Base-by-base conservation (phyloP, 345 rosid genomes). In the Reutealis trisperma region DNA sequence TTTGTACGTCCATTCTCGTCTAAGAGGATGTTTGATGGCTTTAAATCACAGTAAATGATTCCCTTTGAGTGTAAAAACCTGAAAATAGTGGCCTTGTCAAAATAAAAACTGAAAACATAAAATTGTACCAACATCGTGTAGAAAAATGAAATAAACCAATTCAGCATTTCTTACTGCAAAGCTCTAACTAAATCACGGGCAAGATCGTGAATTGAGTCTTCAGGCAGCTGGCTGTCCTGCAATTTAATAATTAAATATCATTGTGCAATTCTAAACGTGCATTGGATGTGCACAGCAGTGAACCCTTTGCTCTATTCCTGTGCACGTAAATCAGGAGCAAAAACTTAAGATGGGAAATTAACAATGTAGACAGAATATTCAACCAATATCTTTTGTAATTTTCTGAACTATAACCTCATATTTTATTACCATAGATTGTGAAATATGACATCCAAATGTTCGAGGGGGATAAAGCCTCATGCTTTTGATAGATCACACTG, bases 1-100 rank as follows among this genome's bases (percentile, higher is more conserved):
- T 96, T 96, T 58, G 85, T 84, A 81, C 77, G 93, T 47, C 98
- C 99, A 71, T 90, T 93, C 85, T 96, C 99, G 55, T 96, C 99
- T 79, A 96, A 81, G 73, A 94, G 91, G 73, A 96, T 89, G 80
- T 96, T 96, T 78, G 99, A 96, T 68, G 99, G 99, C 82, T 96
- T 96, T 77, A 96, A 75, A 84, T 96, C 99, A 79, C 99, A 87
- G 76, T 96, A 96, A 70, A 92, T 90, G 72, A 92, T 88, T 73
- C 97, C 98, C 84, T 92, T 90, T 58, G 97, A 93, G 83, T 96
- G 99, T 76, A 96, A 83, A 55, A 70, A 94, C 81, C 98, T 96
- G 82, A 77, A 1, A 81, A 80, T 41, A 37, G 58, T 34, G 51
- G 73, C 21, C 72, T n/a, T 52, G 42, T 47, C 57, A 73, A n/a